Conservation (phyloP, 805 yeast genomes). For the Metschnikowia continentalis region DNA sequence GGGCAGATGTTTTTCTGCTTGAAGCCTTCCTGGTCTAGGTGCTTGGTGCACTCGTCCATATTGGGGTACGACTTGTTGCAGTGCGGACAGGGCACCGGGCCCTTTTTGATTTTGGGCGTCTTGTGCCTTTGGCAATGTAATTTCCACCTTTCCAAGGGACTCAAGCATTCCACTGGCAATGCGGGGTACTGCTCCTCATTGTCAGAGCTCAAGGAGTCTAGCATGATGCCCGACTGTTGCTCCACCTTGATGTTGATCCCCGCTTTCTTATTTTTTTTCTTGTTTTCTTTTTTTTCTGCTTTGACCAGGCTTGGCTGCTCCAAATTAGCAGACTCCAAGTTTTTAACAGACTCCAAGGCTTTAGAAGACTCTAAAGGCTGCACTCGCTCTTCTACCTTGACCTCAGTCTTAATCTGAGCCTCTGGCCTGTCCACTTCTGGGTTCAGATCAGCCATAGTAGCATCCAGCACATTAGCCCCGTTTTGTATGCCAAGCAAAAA, state of each 20-base stretch:
- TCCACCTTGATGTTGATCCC: background rate
- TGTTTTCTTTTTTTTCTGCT: background rate
- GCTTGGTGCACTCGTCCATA: conserved; percentile 9
- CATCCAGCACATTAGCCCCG: no score
- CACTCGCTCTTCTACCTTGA: background rate
- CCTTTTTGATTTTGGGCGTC: background rate
- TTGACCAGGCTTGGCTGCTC: background rate
- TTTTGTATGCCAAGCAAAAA: background rate
- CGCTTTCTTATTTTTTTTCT: background rate
- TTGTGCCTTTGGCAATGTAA: background rate
- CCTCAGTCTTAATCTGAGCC: background rate
- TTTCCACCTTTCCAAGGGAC: conserved; percentile 1
- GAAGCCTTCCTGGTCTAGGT: conserved; percentile 11
- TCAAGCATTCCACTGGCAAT: background rate
- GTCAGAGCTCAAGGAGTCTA: background rate
- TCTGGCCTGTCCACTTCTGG: background rate
- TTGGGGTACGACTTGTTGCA: conserved; percentile 10
- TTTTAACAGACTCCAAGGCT: background rate
- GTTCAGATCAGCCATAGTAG: background rate
- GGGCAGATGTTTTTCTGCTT: conserved; percentile 16
- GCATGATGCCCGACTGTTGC: background rate
- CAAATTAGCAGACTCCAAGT: background rate
- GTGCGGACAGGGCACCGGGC: conserved; percentile 10
- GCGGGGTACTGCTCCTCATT: background rate
- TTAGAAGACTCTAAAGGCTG: background rate